Percentiles rank a stretch among this genome's conserved stretches.
phyloP scores from a whole-genome alignment of 2,329 filamentous ascomycete species.

The Epichloe brachyelytri region DNA sequence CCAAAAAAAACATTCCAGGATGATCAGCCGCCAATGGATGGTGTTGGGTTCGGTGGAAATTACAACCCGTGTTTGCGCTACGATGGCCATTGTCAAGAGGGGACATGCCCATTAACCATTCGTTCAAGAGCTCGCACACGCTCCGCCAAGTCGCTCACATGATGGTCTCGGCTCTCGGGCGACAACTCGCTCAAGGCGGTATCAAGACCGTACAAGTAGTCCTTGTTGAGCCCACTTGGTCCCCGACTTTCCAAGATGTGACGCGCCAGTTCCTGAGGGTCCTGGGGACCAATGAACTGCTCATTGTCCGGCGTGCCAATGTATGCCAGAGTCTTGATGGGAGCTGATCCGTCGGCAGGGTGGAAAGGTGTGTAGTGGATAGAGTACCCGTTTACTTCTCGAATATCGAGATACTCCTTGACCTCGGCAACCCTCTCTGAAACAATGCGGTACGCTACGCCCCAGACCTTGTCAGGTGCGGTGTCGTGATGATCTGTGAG shows the following conservation, averaged over 20 bases:
- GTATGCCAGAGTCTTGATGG: conserved; percentile 60
- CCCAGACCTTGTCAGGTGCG: conserved; percentile 65
- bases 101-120: conserved; percentile 1
- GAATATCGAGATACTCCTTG: conserved; percentile 80
- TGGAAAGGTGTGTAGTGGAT: conserved; percentile 85
- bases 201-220: conserved; percentile 78
- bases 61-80: neutral
- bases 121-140: conserved; percentile 50
- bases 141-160: conserved; percentile 69
- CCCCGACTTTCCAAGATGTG: conserved; percentile 69
- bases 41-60: neutral
- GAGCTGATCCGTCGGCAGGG: conserved; percentile 23
- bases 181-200: conserved; percentile 59
- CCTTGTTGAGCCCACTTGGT: conserved; percentile 77
- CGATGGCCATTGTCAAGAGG: neutral
- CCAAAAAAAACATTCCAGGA: neutral
- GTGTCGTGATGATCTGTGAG: conserved; percentile 54
- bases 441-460: conserved; percentile 78
- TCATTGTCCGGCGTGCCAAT: conserved; percentile 89
- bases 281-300: conserved; percentile 79
- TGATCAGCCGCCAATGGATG: neutral
- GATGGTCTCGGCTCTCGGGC: conserved; percentile 64
- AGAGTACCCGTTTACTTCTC: conserved; percentile 94
- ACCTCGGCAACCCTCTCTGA: conserved; percentile 64
- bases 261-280: conserved; percentile 62